These are phyloP conservation scores for Stagonosporopsis cucurbitacearum DNA, from an alignment of 2,329 filamentous ascomycete genomes.

Conservation along the genomic window DNA sequence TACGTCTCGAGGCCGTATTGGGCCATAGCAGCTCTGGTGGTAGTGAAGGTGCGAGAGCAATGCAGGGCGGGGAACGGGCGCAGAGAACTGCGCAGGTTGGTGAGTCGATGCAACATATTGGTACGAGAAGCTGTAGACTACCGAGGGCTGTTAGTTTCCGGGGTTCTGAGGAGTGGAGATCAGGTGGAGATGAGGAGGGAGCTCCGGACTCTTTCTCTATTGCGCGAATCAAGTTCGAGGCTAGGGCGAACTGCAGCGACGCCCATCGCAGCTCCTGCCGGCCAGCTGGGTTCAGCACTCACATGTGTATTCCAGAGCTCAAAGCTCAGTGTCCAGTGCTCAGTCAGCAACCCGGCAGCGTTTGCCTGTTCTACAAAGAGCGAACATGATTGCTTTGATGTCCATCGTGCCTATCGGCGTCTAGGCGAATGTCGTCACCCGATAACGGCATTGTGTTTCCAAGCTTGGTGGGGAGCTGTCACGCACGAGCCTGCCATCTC, in stretches of 20 bases:
- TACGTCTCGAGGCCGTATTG: constrained; percentile 72
- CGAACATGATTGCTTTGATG: neutral
- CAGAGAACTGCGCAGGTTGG: constrained; percentile 26
- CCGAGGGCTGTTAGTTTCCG: constrained; percentile 8
- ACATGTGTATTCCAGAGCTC: constrained; percentile 2
- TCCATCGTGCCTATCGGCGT: constrained; percentile 8
- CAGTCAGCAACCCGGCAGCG: neutral
- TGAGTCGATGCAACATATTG: constrained; percentile 24
- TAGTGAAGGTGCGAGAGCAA: constrained; percentile 17
- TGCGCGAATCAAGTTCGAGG: too few relatives aligned
- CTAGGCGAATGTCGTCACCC: constrained; percentile 16
- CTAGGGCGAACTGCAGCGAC: too few relatives aligned
- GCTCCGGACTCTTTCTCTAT: constrained; percentile 7
- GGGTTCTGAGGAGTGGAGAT: constrained; percentile 2
- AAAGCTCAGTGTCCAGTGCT: too few relatives aligned
- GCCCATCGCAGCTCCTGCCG: constrained; percentile 8
- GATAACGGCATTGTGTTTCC: constrained; percentile 14
- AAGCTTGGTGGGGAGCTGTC: constrained; percentile 16
- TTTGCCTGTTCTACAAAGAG: constrained; percentile 1
- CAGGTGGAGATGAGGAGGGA: constrained; percentile 10
- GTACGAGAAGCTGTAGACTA: constrained; percentile 33
- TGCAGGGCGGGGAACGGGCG: constrained; percentile 29
- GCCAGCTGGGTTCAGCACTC: constrained; percentile 8
- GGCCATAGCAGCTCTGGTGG: constrained; percentile 37
- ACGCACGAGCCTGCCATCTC: constrained; percentile 4